Conservation (phyloP, 164 flowering plant genomes). For the Aristolochia californica region DNA sequence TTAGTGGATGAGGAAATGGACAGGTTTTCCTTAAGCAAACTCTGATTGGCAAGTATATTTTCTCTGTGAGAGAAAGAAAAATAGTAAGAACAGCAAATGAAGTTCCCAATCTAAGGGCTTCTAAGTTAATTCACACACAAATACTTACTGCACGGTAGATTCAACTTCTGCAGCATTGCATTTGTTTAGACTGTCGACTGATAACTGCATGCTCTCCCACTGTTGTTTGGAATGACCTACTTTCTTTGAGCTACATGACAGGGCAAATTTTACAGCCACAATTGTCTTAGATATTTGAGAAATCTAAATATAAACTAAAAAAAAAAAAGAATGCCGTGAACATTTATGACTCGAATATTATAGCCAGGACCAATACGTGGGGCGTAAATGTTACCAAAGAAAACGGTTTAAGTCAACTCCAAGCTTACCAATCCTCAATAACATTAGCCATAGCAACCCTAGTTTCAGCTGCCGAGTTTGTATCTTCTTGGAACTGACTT, state of each 20-base stretch:
- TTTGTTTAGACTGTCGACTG: slow-evolving; percentile 21
- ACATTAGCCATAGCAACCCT: slow-evolving; percentile 29
- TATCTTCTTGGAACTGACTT: slow-evolving; percentile 38
- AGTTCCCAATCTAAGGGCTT: neutral
- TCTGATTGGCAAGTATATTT: slow-evolving; percentile 20
- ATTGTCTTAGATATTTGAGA: neutral
- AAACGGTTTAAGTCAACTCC: no score
- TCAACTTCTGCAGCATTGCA: slow-evolving; percentile 23
- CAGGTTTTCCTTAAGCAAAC: slow-evolving; percentile 23
- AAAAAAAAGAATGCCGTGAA: no score
- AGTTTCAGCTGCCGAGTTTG: slow-evolving; percentile 38
- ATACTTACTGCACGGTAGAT: slow-evolving; percentile 35
- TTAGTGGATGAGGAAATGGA: slow-evolving; percentile 24
- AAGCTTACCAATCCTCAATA: slow-evolving; percentile 44
- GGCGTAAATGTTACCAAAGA: no score
- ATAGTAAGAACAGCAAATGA: neutral
- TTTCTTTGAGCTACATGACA: slow-evolving; percentile 34
- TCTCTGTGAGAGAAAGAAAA: slow-evolving; percentile 23
- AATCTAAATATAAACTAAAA: neutral
- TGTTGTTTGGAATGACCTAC: slow-evolving; percentile 34
- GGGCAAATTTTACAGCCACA: neutral
- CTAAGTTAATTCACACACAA: neutral
- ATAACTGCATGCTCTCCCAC: slow-evolving; percentile 35
- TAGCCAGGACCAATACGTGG: no score
- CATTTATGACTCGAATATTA: no score